Base-by-base conservation (phyloP, 345 rosid species). In the Stellera chamaejasme region DNA sequence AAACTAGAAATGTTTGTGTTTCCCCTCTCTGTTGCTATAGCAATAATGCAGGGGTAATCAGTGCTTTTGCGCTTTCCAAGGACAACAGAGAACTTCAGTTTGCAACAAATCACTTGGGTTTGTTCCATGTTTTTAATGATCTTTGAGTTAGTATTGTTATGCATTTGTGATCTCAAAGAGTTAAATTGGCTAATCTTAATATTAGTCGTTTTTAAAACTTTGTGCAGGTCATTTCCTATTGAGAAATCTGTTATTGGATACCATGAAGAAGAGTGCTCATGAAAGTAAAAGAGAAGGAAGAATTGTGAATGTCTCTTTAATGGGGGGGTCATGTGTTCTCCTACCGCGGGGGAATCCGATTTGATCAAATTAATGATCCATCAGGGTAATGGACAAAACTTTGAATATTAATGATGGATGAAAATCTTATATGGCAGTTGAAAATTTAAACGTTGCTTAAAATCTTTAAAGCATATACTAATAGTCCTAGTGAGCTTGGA, bases 151-250 rank as follows among this genome's bases (percentile, higher is more conserved):
- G 50, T 13, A 46, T 46, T 46, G 5, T 46, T 46, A 46, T 46
- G 50, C 39, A 32, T 8, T 32, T 4, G 39, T 32, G 39, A 32
- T 32, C 7, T 32, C 39, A 5, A 32, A 8, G 39, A 5, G 39
- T 32, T 8, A 32, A 19, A 19, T 19, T 19, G 23, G 23, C 1
- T 19, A 19, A 19, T 19, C 23, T 19, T 19, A 19, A 0, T 19
- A 19, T 19, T 19, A 19, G 23, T 19, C 23, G 23, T 19, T 19
- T 19, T 60, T 26, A 54, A 58, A 52, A 10, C 63, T 59, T 43
- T 54, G 32, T 58, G 52, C 82, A 82, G 96, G 93, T 54, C 93
- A 88, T 76, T 88, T 88, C 73, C 86, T 85, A 53, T 52, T 88
- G 66, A 75, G 87, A 4, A 73, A 70, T 43, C 90, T 81, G 60